Percentiles rank a stretch among this genome's conserved stretches.
Conservation (phyloP, 176 grass and related monocot species). For the Sorghum bicolor region DNA sequence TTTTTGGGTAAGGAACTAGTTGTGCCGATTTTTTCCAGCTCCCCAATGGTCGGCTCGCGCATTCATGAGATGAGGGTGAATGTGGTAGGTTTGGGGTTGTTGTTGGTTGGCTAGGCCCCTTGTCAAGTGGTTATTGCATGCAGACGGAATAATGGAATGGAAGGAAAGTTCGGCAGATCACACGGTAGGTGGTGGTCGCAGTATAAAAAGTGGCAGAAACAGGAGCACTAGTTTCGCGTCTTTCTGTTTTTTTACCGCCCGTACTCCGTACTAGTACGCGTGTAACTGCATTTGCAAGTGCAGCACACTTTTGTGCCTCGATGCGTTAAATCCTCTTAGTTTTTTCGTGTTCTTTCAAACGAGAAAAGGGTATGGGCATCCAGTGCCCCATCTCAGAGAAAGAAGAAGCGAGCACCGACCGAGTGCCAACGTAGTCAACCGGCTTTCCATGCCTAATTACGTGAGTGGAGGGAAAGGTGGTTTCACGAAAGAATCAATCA, state of each 20-base stretch:
- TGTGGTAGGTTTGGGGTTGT: neutral
- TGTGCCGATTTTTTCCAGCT: neutral
- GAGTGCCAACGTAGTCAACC: neutral
- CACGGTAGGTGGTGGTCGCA: neutral
- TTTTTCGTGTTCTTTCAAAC: neutral
- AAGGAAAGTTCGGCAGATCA: neutral
- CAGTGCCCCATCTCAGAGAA: neutral
- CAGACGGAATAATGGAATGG: neutral
- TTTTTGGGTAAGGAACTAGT: no score
- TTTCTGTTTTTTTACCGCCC: no score
- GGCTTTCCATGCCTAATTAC: neutral
- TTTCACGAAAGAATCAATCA: neutral
- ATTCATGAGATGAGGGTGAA: neutral
- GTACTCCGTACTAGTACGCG: no score
- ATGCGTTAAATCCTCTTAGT: no score
- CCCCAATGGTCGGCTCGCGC: neutral
- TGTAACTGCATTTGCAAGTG: no score
- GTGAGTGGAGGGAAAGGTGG: neutral
- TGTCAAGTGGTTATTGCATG: neutral
- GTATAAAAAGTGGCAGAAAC: no score
- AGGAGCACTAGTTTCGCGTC: no score
- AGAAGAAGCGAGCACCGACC: neutral
- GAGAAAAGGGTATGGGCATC: neutral
- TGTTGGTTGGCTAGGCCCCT: neutral
- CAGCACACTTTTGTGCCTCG: no score